Percentiles rank a stretch among this genome's conserved stretches.
These are phyloP conservation scores for Yarrowia sp. DNA, from an alignment of 805 yeast genomes.

Conservation along the genomic window DNA sequence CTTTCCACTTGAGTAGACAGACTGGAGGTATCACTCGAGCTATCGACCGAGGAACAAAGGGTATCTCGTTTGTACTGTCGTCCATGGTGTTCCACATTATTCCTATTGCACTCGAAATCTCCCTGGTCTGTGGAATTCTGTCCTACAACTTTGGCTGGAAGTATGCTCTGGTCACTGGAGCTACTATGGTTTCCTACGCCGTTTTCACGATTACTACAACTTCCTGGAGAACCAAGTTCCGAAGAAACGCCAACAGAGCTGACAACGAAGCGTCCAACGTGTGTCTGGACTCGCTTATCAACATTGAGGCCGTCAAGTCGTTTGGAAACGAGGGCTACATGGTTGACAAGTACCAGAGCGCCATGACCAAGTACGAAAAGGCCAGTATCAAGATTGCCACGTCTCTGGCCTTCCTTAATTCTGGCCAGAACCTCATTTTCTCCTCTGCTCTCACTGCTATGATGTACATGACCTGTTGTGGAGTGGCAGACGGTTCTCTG, in stretches of 20 bases:
- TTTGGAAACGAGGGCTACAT: slow-evolving; percentile 87
- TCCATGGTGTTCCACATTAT: slow-evolving; percentile 98
- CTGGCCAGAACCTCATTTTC: slow-evolving; percentile 76
- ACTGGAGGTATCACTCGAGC: slow-evolving; percentile 97
- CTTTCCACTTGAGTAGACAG: slow-evolving; percentile 85
- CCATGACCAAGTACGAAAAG: slow-evolving; percentile 69
- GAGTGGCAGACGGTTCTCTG: slow-evolving; percentile 76
- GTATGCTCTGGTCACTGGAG: slow-evolving; percentile 83
- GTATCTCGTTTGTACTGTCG: slow-evolving; percentile 85
- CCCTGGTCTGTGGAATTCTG: slow-evolving; percentile 87
- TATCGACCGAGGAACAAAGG: slow-evolving; percentile 96
- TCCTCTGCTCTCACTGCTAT: slow-evolving; percentile 88
- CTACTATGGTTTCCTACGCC: slow-evolving; percentile 87
- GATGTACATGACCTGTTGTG: slow-evolving; percentile 98
- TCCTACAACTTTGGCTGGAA: slow-evolving; percentile 87
- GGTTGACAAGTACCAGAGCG: slow-evolving; percentile 70
- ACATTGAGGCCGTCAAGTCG: slow-evolving; percentile 90
- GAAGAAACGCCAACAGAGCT: slow-evolving; percentile 85
- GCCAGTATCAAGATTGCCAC: slow-evolving; percentile 71
- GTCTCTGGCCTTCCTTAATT: slow-evolving; percentile 65
- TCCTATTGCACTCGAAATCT: slow-evolving; percentile 88
- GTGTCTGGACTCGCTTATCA: slow-evolving; percentile 88
- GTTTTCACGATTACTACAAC: slow-evolving; percentile 87
- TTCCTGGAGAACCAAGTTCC: slow-evolving; percentile 91
- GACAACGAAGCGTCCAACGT: slow-evolving; percentile 95